Evolutionary conservation across 768 basidiomycete genomes (phyloP).

Genomic region (Obba rivulosa): DNA sequence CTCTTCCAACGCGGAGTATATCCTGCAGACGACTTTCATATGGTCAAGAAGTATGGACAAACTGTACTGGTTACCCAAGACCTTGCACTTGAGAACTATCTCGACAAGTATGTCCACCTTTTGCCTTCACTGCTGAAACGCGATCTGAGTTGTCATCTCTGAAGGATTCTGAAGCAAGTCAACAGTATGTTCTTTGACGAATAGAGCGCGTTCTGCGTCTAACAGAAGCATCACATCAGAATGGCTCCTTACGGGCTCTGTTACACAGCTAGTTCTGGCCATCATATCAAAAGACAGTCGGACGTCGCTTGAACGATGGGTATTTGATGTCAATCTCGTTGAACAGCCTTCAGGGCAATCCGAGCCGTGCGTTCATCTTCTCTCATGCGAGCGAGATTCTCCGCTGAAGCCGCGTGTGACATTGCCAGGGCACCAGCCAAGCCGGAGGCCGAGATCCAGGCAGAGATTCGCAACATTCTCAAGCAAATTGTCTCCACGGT

Average conservation of each 20-base stretch:
- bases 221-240: slow-evolving; percentile 42
- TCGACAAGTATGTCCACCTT: slow-evolving; percentile 54
- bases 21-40: slow-evolving; percentile 96
- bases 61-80: slow-evolving; percentile 94
- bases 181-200: slow-evolving; percentile 56
- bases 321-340: slow-evolving; percentile 90
- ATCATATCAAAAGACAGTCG: slow-evolving; percentile 95
- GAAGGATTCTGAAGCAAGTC: slow-evolving; percentile 85
- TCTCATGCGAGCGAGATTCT: neutral
- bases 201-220: neutral
- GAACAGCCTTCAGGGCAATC: slow-evolving; percentile 49
- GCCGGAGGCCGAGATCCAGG: slow-evolving; percentile 87
- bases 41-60: slow-evolving; percentile 99
- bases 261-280: slow-evolving; percentile 91
- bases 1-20: slow-evolving; percentile 96
- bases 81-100: slow-evolving; percentile 86
- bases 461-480: slow-evolving; percentile 95
- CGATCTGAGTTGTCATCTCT: neutral
- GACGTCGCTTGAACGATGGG: slow-evolving; percentile 93
- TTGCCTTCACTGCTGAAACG: neutral
- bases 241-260: slow-evolving; percentile 89
- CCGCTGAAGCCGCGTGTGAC: neutral
- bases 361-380: slow-evolving; percentile 37
- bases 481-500: slow-evolving; percentile 98
- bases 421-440: slow-evolving; percentile 48